phyloP scores from a whole-genome alignment of 768 basidiomycete species.

The Macrolepiota albuminosa region DNA sequence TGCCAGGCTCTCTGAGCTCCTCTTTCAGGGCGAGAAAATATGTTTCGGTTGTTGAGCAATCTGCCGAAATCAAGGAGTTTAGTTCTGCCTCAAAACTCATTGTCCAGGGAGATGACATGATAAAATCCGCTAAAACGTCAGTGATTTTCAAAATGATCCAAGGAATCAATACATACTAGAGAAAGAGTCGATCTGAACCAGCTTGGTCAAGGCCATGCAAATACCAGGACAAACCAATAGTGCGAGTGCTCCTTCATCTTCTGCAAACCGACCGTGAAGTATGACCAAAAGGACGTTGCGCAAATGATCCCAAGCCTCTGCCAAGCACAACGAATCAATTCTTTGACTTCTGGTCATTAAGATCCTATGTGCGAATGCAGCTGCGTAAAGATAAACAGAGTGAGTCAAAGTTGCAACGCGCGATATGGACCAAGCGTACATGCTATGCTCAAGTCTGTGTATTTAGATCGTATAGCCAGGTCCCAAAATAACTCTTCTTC shows the following conservation, averaged over 20 bases:
- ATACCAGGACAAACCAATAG: conserved; percentile 44
- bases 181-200: conserved; percentile 25
- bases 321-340: conserved; percentile 32
- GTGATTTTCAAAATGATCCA: not conserved
- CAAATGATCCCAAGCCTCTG: conserved; percentile 54
- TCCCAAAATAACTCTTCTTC: conserved; percentile 34
- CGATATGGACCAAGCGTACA: conserved; percentile 23
- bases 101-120: conserved; percentile 47
- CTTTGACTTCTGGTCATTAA: conserved; percentile 17
- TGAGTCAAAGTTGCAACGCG: not conserved
- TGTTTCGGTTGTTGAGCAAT: conserved; percentile 7
- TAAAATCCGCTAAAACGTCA: conserved; percentile 19
- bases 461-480: conserved; percentile 22
- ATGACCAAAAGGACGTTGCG: conserved; percentile 45
- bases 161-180: conserved; percentile 20
- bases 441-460: conserved; percentile 31
- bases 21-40: conserved; percentile 27
- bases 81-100: conserved; percentile 37
- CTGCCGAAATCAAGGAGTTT: conserved; percentile 20
- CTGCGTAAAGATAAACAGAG: conserved; percentile 22
- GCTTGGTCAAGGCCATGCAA: conserved; percentile 40
- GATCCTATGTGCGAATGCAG: conserved; percentile 43
- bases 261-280: conserved; percentile 37
- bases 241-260: conserved; percentile 46
- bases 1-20: conserved; percentile 23